Conservation (phyloP, 2,329 filamentous ascomycete genomes). For the Diaporthe sp. region DNA sequence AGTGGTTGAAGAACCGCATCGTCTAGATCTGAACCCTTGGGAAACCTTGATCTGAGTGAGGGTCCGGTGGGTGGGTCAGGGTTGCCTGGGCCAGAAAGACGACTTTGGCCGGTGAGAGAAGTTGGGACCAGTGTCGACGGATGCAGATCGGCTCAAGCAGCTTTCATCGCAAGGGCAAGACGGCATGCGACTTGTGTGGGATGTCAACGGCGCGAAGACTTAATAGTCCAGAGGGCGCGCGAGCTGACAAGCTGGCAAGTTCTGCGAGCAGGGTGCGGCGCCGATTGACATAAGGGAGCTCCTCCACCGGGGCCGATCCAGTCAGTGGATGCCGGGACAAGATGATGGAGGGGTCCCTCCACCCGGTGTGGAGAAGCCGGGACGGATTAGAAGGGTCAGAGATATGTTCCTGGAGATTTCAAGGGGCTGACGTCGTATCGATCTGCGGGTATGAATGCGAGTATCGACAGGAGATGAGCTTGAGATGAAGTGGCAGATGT, state of each 20-base stretch:
- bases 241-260: conserved; percentile 15
- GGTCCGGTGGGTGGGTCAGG: conserved; percentile 14
- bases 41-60: background rate
- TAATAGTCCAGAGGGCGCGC: conserved; percentile 11
- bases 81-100: conserved; percentile 19
- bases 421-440: conserved; percentile 11
- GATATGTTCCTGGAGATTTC: conserved; percentile 12
- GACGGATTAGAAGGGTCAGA: conserved; percentile 7
- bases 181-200: background rate
- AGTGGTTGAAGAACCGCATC: conserved; percentile 30
- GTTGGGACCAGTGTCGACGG: conserved; percentile 9
- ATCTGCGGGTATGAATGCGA: background rate
- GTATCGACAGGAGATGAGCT: conserved; percentile 11
- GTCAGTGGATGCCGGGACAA: conserved; percentile 28
- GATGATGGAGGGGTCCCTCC: conserved; percentile 26
- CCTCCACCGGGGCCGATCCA: conserved; percentile 12
- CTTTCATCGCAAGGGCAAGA: conserved; percentile 30
- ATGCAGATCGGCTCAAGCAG: conserved; percentile 22
- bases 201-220: background rate
- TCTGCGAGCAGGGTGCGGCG: conserved; percentile 15
- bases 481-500: background rate
- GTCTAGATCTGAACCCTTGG: background rate
- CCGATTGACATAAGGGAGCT: conserved; percentile 25
- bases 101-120: conserved; percentile 8
- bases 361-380: conserved; percentile 20